Evolutionary conservation across 129 eudicot genomes (phyloP).

Genomic region (Oenanthe sinensis): DNA sequence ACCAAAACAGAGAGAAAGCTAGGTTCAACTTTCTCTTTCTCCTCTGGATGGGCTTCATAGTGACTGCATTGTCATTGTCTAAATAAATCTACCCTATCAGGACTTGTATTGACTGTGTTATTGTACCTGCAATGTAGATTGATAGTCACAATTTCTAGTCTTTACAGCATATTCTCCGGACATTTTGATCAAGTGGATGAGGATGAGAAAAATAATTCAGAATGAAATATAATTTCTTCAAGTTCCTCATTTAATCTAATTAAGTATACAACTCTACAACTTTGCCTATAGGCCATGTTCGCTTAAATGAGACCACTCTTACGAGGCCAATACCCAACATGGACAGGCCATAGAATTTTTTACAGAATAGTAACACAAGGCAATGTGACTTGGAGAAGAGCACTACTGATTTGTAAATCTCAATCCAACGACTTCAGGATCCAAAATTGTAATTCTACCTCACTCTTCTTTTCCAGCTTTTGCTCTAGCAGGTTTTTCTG

Average conservation of each 20-base stretch:
- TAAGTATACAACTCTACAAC: conserved; percentile 23
- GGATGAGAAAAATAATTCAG: neutral
- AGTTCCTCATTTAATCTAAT: neutral
- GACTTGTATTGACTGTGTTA: neutral
- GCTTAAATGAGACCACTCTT: neutral
- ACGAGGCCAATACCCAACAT: neutral
- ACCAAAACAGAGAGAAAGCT: neutral
- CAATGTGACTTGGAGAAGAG: conserved; percentile 8
- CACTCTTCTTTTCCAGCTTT: conserved; percentile 67
- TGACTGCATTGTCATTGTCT: neutral
- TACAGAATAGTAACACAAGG: conserved; percentile 11
- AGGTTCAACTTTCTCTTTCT: neutral
- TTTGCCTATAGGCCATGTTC: conserved; percentile 3
- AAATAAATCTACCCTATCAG: neutral
- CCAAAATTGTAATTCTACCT: conserved; percentile 19
- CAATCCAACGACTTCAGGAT: neutral
- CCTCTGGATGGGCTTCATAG: neutral
- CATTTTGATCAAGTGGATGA: neutral
- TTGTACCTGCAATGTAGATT: too few species aligned
- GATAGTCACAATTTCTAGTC: too few species aligned
- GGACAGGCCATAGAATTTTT: conserved; percentile 5
- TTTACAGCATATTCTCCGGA: neutral
- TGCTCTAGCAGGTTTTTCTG: conserved; percentile 58
- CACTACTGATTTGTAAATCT: conserved; percentile 9
- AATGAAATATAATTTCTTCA: too few species aligned